These are phyloP conservation scores for Rhypophila decipiens DNA, from an alignment of 495 filamentous ascomycete species.

Conservation along the genomic window DNA sequence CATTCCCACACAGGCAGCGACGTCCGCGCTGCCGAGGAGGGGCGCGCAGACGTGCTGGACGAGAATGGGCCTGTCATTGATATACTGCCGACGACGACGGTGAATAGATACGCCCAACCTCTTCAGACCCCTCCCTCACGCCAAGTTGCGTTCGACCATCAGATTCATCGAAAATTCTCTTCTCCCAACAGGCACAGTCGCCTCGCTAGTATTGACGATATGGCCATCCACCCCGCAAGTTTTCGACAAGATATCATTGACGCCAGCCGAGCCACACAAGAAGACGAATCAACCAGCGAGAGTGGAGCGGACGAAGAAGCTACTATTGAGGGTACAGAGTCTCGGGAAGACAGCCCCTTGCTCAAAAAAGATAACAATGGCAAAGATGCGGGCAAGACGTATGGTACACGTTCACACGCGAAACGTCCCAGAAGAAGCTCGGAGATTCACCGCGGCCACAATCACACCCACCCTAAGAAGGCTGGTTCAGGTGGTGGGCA, in stretches of 20 bases:
- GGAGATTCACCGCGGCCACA: slow-evolving; percentile 45
- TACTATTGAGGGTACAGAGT: slow-evolving; percentile 40
- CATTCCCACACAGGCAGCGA: slow-evolving; percentile 44
- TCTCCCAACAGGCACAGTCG: slow-evolving; percentile 48
- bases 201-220: slow-evolving; percentile 58
- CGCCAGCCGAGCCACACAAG: slow-evolving; percentile 47
- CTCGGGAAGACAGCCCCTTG: slow-evolving; percentile 43
- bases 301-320: slow-evolving; percentile 50
- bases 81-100: slow-evolving; percentile 38
- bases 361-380: slow-evolving; percentile 17
- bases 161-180: slow-evolving; percentile 21
- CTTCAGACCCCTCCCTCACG: slow-evolving; percentile 22
- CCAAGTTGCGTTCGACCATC: slow-evolving; percentile 27
- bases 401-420: slow-evolving; percentile 16
- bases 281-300: slow-evolving; percentile 44
- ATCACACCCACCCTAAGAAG: slow-evolving; percentile 79
- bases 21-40: slow-evolving; percentile 23
- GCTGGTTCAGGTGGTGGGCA: slow-evolving; percentile 58
- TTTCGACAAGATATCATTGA: slow-evolving; percentile 88
- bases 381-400: slow-evolving; percentile 4
- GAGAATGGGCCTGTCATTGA: slow-evolving; percentile 32
- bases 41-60: slow-evolving; percentile 22
- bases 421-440: slow-evolving; percentile 30
- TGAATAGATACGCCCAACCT: slow-evolving; percentile 19
- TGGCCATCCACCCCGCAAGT: slow-evolving; percentile 81